Evolutionary conservation across 306 rosid genomes (phyloP).

Genomic region (Lablab purpureus): DNA sequence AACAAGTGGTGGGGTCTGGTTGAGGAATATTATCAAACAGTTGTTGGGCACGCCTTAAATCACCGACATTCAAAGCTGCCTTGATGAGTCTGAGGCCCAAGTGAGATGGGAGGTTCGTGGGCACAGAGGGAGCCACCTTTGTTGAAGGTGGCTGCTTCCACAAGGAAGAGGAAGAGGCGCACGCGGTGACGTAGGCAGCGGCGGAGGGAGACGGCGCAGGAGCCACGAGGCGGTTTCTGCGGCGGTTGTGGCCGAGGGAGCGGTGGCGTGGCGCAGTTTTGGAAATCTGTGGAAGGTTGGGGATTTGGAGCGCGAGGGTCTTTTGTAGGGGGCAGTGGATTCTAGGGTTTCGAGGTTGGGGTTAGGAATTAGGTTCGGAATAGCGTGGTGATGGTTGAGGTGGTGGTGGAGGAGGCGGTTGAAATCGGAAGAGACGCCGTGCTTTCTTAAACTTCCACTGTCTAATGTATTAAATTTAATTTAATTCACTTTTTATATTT

Average conservation of each 20-base stretch:
- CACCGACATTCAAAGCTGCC: conserved; percentile 47
- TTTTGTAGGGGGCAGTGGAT: not conserved
- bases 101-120: conserved; percentile 51
- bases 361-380: not conserved
- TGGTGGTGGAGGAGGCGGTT: not conserved
- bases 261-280: not conserved
- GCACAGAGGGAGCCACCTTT: conserved; percentile 54
- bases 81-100: conserved; percentile 49
- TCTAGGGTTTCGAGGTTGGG: too few species aligned
- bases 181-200: too few species aligned
- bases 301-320: conserved; percentile 8
- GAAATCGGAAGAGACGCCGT: conserved; percentile 54
- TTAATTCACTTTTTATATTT: too few species aligned
- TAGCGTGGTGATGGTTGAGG: not conserved
- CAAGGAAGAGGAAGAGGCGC: conserved; percentile 44
- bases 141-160: conserved; percentile 24
- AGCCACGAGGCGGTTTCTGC: not conserved
- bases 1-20: conserved; percentile 58
- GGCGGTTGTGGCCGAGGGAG: not conserved
- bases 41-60: conserved; percentile 56
- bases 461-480: too few species aligned
- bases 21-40: conserved; percentile 59
- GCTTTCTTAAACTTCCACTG: too few species aligned
- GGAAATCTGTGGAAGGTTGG: not conserved
- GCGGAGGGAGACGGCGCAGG: conserved; percentile 19